Evolutionary conservation across 176 grass and related monocot genomes (phyloP).

Genomic region (Eleusine indica): DNA sequence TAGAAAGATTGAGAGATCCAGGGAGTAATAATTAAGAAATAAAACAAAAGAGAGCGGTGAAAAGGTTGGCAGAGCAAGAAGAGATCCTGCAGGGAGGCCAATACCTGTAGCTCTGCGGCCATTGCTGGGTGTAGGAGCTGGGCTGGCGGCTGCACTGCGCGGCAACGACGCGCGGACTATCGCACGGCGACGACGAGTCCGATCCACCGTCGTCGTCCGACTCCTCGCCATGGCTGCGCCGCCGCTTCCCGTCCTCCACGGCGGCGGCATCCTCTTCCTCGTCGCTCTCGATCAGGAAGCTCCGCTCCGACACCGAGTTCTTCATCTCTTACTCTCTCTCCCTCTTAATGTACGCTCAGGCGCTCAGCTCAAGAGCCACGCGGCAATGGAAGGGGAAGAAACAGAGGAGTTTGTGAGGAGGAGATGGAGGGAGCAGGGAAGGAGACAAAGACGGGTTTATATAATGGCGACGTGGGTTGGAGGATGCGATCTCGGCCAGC

Average conservation of each 20-base stretch:
- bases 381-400: neutral
- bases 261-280: slow-evolving; percentile 42
- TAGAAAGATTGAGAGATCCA: neutral
- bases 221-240: slow-evolving; percentile 7
- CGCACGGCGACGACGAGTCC: slow-evolving; percentile 61
- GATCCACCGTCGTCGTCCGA: slow-evolving; percentile 19
- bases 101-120: slow-evolving; percentile 98
- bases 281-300: slow-evolving; percentile 77
- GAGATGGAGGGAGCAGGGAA: neutral
- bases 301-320: slow-evolving; percentile 68
- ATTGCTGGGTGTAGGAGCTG: slow-evolving; percentile 72
- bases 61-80: neutral
- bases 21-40: neutral
- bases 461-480: neutral
- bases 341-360: neutral
- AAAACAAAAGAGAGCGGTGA: neutral
- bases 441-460: slow-evolving; percentile 11
- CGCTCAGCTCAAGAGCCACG: neutral
- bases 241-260: slow-evolving; percentile 26
- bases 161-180: slow-evolving; percentile 50
- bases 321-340: slow-evolving; percentile 36
- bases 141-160: slow-evolving; percentile 33
- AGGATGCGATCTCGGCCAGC: neutral
- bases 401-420: neutral
- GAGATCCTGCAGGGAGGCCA: no score